Conservation (phyloP, 768 basidiomycete genomes). For the Phlebiopsis gigantea region DNA sequence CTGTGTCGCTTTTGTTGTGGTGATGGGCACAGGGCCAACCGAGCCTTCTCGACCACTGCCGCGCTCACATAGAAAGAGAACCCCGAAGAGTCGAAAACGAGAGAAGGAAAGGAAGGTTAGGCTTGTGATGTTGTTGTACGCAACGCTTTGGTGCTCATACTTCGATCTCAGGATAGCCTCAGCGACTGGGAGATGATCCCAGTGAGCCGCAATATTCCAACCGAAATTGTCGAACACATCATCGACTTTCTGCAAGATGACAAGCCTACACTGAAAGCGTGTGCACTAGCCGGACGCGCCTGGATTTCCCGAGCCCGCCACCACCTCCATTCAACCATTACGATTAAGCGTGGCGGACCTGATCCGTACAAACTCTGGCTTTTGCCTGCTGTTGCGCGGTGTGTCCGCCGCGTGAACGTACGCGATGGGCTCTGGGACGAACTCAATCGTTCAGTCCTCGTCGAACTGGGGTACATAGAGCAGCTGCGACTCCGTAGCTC, state of each 20-base stretch:
- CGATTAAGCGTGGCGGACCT: slow-evolving; percentile 4
- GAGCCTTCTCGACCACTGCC: not conserved
- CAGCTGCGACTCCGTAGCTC: not conserved
- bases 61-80: not conserved
- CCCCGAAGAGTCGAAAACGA: not conserved
- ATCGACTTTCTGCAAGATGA: slow-evolving; percentile 15
- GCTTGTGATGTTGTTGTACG: no score
- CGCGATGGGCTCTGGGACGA: slow-evolving; percentile 5
- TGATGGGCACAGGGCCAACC: not conserved
- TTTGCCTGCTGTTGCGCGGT: slow-evolving; percentile 5
- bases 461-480: slow-evolving; percentile 3
- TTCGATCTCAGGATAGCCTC: not conserved
- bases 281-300: slow-evolving; percentile 5
- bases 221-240: slow-evolving; percentile 13
- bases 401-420: slow-evolving; percentile 5
- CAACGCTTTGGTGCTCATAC: not conserved
- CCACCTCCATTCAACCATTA: slow-evolving; percentile 11
- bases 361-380: slow-evolving; percentile 12
- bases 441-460: slow-evolving; percentile 2
- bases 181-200: not conserved
- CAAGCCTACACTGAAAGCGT: slow-evolving; percentile 6
- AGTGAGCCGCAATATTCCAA: slow-evolving; percentile 4
- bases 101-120: not conserved
- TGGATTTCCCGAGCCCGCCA: slow-evolving; percentile 8
- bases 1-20: not conserved